These are phyloP conservation scores for Colletotrichum simmondsii DNA, from an alignment of 2,329 filamentous ascomycete species.

Conservation along the genomic window DNA sequence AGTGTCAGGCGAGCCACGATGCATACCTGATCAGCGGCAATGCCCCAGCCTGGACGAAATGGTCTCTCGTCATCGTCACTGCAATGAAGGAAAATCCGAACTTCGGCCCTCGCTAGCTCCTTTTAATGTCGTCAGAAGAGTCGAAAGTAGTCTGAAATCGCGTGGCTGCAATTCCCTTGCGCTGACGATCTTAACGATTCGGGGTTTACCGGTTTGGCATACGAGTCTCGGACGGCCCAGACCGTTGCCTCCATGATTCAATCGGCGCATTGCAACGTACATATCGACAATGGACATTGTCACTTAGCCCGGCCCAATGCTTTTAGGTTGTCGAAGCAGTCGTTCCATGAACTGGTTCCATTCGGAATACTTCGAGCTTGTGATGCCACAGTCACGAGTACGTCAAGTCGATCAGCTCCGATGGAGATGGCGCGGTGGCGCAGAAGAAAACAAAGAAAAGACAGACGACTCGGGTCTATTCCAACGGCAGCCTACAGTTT, in stretches of 20 bases:
- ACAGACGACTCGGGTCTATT: neutral
- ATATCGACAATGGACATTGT: neutral
- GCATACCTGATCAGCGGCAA: neutral
- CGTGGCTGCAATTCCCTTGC: neutral
- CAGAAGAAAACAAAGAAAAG: conserved; percentile 2
- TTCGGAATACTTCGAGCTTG: neutral
- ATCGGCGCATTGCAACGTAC: neutral
- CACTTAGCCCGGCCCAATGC: neutral
- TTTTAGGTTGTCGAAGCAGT: neutral
- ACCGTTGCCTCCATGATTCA: neutral
- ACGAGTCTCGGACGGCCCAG: neutral
- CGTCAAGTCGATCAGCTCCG: neutral
- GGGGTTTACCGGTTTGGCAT: neutral
- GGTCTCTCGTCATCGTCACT: neutral
- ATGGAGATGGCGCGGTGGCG: neutral
- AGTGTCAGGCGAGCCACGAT: neutral
- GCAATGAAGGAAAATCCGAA: neutral
- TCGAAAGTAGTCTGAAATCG: neutral
- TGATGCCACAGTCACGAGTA: neutral
- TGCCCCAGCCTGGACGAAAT: neutral
- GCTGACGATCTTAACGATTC: neutral
- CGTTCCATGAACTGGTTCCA: neutral
- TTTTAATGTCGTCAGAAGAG: neutral
- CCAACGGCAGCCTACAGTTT: conserved; percentile 4
- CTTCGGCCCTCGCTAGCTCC: neutral